A percentile compares a stretch with the other conserved stretches of the same genome.
These are phyloP conservation scores for Cyberlindnera bimundalis DNA, from an alignment of 805 yeast genomes.

Conservation along the genomic window DNA sequence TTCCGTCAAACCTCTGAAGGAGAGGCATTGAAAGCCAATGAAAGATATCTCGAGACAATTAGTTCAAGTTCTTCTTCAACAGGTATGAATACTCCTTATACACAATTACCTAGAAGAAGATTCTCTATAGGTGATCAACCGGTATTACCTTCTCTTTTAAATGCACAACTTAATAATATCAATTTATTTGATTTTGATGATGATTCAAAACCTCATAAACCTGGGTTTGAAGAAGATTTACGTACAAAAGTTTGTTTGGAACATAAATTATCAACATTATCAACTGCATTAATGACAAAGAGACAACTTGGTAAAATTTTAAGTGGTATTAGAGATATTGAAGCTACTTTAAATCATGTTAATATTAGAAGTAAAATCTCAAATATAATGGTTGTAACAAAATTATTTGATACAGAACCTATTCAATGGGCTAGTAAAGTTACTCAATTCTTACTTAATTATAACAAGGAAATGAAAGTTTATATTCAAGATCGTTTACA, in stretches of 20 bases:
- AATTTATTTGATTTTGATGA: constrained; percentile 23
- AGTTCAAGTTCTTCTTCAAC: constrained; percentile 12
- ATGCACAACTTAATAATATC: constrained; percentile 27
- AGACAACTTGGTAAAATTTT: constrained; percentile 27
- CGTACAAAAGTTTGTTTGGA: constrained; percentile 15
- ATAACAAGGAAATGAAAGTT: constrained; percentile 17
- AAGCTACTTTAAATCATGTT: constrained; percentile 28
- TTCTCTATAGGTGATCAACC: constrained; percentile 25
- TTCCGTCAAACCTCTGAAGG: constrained; percentile 9
- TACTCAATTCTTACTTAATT: constrained; percentile 21
- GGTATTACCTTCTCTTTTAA: constrained; percentile 25
- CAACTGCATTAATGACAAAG: constrained; percentile 27
- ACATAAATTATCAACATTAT: constrained; percentile 15
- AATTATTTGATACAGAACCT: constrained; percentile 31
- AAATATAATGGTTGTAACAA: constrained; percentile 30
- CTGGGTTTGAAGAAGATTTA: constrained; percentile 7
- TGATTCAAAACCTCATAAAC: constrained; percentile 3
- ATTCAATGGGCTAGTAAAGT: constrained; percentile 26
- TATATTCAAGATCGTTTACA: constrained; percentile 23
- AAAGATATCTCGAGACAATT: constrained; percentile 20
- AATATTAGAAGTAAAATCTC: constrained; percentile 26
- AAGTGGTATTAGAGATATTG: constrained; percentile 30
- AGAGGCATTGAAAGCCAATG: constrained; percentile 12
- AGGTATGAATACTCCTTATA: constrained; percentile 9
- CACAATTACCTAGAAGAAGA: constrained; percentile 5